Percentiles rank a stretch among this genome's conserved stretches.
Conservation (phyloP, 768 basidiomycete genomes). For the Pleurotus djamor region DNA sequence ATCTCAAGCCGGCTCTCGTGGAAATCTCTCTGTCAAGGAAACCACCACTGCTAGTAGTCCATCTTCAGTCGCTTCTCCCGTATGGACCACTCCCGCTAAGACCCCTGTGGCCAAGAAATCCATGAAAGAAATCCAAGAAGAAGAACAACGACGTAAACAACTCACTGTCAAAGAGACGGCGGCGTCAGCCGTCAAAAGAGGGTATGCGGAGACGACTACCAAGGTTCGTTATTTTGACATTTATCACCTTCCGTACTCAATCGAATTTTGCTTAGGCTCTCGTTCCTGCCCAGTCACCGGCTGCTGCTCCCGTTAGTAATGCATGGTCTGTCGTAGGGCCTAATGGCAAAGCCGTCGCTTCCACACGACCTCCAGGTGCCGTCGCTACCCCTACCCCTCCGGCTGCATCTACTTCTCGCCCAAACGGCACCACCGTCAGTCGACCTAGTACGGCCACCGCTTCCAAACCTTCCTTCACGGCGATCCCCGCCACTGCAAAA, state of each 20-base stretch:
- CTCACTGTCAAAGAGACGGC: slow-evolving; percentile 56
- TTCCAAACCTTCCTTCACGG: slow-evolving; percentile 22
- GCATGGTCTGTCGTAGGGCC: slow-evolving; percentile 90
- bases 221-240: slow-evolving; percentile 46
- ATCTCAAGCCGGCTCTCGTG: slow-evolving; percentile 68
- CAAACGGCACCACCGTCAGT: slow-evolving; percentile 35
- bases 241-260: not conserved
- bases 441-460: slow-evolving; percentile 34
- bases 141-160: slow-evolving; percentile 88
- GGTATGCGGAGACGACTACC: slow-evolving; percentile 75
- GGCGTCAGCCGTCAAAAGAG: slow-evolving; percentile 58
- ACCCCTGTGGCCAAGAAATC: slow-evolving; percentile 72
- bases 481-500: slow-evolving; percentile 31
- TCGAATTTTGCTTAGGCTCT: slow-evolving; percentile 4
- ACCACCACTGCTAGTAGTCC: slow-evolving; percentile 17
- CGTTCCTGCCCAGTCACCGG: slow-evolving; percentile 19
- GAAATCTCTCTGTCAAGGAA: slow-evolving; percentile 41
- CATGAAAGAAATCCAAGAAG: slow-evolving; percentile 99
- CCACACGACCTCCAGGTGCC: slow-evolving; percentile 22
- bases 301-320: slow-evolving; percentile 21
- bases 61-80: slow-evolving; percentile 36
- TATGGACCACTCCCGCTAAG: slow-evolving; percentile 73
- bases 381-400: slow-evolving; percentile 29
- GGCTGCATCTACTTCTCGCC: slow-evolving; percentile 29
- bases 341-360: slow-evolving; percentile 55